Conservation (phyloP, 2,329 filamentous ascomycete genomes). For the Fusarium zealandicum region DNA sequence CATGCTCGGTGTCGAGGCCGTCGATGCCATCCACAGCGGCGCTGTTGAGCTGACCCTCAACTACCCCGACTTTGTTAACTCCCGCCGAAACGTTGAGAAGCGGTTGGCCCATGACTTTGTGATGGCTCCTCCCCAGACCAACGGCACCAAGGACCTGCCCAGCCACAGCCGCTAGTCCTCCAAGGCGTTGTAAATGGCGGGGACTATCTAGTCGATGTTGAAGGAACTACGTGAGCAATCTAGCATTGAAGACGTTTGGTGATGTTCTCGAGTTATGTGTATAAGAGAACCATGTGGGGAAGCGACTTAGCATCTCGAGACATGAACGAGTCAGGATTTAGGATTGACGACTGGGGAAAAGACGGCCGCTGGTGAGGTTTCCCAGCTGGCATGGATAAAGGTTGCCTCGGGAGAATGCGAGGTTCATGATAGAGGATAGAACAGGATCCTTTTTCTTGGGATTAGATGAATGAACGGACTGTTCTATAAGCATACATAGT, state of each 20-base stretch:
- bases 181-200: constrained; percentile 42
- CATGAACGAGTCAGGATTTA: constrained; percentile 36
- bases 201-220: constrained; percentile 39
- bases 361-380: constrained; percentile 32
- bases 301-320: constrained; percentile 28
- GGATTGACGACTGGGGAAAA: constrained; percentile 38
- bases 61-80: constrained; percentile 96
- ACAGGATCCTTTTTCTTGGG: constrained; percentile 31
- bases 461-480: constrained; percentile 42
- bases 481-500: constrained; percentile 34
- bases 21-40: constrained; percentile 87
- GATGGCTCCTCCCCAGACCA: constrained; percentile 48
- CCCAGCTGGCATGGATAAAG: constrained; percentile 36
- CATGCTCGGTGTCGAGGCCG: constrained; percentile 95
- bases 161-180: constrained; percentile 44
- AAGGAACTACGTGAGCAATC: constrained; percentile 20
- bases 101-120: constrained; percentile 55
- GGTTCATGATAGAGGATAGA: constrained; percentile 40
- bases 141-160: constrained; percentile 49
- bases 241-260: constrained; percentile 33
- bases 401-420: constrained; percentile 21
- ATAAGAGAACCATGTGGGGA: constrained; percentile 34
- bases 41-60: constrained; percentile 92
- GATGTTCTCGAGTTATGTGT: constrained; percentile 37
- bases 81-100: constrained; percentile 65